Percentiles rank a stretch among this genome's conserved stretches.
Evolutionary conservation across 352 stramenopile species (phyloP).

Genomic region (Globisporangium viniferum): DNA sequence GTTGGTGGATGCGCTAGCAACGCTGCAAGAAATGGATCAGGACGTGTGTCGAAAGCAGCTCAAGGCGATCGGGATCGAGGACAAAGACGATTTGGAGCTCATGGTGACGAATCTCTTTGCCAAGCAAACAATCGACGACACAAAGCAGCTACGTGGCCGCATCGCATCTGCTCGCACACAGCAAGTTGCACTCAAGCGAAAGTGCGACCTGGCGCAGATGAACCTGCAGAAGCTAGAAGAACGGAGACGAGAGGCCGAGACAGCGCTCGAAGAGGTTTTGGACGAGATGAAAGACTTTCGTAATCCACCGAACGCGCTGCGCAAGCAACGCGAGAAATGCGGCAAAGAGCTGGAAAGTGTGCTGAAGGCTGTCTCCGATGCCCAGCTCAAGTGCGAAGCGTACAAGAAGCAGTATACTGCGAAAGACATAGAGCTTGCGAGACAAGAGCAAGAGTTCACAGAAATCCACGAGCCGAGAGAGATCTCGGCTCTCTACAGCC

Average conservation of each 20-base stretch:
- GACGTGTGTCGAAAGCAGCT: slow-evolving; percentile 20
- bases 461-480: slow-evolving; percentile 38
- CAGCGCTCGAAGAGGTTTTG: slow-evolving; percentile 36
- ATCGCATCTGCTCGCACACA: not conserved
- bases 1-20: slow-evolving; percentile 21
- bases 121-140: slow-evolving; percentile 27
- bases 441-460: slow-evolving; percentile 21
- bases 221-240: slow-evolving; percentile 26
- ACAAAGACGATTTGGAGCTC: slow-evolving; percentile 38
- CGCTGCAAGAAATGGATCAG: slow-evolving; percentile 15
- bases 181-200: slow-evolving; percentile 22
- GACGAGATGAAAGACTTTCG: slow-evolving; percentile 60
- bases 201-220: slow-evolving; percentile 33
- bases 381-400: slow-evolving; percentile 18
- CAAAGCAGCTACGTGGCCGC: slow-evolving; percentile 26
- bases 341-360: slow-evolving; percentile 32
- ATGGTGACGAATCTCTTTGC: slow-evolving; percentile 64
- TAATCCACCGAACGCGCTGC: slow-evolving; percentile 50
- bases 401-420: slow-evolving; percentile 9
- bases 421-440: slow-evolving; percentile 19
- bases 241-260: slow-evolving; percentile 17
- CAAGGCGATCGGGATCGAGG: slow-evolving; percentile 33
- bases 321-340: slow-evolving; percentile 30
- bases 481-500: slow-evolving; percentile 52
- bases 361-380: slow-evolving; percentile 12